phyloP scores from a whole-genome alignment of 176 grass and related monocot species.

The Metroxylon sagu region DNA sequence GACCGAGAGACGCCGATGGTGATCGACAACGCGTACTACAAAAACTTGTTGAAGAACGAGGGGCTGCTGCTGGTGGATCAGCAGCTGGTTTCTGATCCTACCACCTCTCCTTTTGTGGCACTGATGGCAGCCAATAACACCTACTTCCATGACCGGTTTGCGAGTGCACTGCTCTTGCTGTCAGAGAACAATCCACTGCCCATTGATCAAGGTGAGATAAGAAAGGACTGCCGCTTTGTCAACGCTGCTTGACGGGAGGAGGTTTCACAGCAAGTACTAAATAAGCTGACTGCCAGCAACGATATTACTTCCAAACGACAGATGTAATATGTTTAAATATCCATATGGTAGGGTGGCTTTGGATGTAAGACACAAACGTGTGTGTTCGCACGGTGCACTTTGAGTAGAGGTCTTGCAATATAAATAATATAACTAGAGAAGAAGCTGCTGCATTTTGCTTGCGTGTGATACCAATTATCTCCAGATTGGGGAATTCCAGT shows the following conservation, averaged over 20 bases:
- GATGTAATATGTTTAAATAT: too few species aligned
- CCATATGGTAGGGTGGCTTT: too few species aligned
- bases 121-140: slow-evolving; percentile 35
- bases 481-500: too few species aligned
- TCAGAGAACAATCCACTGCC: slow-evolving; percentile 44
- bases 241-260: slow-evolving; percentile 3
- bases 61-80: slow-evolving; percentile 51
- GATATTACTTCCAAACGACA: too few species aligned
- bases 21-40: slow-evolving; percentile 56
- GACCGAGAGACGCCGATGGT: slow-evolving; percentile 52
- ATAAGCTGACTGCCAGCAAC: too few species aligned
- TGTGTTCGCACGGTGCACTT: too few species aligned
- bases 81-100: slow-evolving; percentile 30
- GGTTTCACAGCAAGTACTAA: too few species aligned
- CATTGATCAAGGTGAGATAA: slow-evolving; percentile 33
- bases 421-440: too few species aligned
- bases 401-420: too few species aligned
- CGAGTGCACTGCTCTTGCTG: slow-evolving; percentile 29
- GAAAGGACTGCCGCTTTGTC: slow-evolving; percentile 48
- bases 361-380: too few species aligned
- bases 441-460: too few species aligned
- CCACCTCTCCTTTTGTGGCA: slow-evolving; percentile 25
- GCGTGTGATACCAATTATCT: too few species aligned
- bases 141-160: slow-evolving; percentile 38
- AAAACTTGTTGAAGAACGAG: slow-evolving; percentile 22